Evolutionary conservation across 768 basidiomycete genomes (phyloP).

Genomic region (Rhodotorula graminis): DNA sequence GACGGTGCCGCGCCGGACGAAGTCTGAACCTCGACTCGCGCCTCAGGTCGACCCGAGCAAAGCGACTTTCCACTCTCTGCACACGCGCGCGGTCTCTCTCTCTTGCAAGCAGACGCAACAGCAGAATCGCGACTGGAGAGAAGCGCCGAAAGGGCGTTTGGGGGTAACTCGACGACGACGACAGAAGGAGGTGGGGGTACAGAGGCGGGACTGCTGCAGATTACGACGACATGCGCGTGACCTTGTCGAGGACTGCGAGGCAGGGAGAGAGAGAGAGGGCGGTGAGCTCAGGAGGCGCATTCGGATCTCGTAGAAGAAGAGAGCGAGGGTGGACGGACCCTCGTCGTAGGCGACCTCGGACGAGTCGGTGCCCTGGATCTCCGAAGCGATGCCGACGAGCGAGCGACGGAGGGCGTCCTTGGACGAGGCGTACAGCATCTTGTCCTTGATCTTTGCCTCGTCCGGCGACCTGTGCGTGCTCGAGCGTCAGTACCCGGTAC

Average conservation of each 20-base stretch:
- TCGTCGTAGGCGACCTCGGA: slow-evolving; percentile 66
- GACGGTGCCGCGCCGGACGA: too few relatives aligned
- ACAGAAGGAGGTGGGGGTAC: background rate
- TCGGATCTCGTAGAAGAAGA: too few relatives aligned
- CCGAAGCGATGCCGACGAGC: slow-evolving; percentile 69
- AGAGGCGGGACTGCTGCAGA: background rate
- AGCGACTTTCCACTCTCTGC: too few relatives aligned
- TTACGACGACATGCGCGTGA: slow-evolving; percentile 39
- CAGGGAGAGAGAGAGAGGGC: too few relatives aligned
- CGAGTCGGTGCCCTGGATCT: slow-evolving; percentile 79
- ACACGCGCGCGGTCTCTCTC: too few relatives aligned
- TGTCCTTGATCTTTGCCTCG: slow-evolving; percentile 72
- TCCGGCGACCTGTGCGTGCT: slow-evolving; percentile 69
- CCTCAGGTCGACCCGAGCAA: too few relatives aligned
- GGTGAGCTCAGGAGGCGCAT: too few relatives aligned
- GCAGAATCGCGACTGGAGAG: too few relatives aligned
- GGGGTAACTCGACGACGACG: too few relatives aligned
- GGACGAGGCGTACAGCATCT: slow-evolving; percentile 90
- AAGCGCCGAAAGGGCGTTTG: too few relatives aligned
- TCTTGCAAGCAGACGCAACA: too few relatives aligned
- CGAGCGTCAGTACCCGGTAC: background rate
- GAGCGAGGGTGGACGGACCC: slow-evolving; percentile 54
- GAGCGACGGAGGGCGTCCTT: slow-evolving; percentile 68
- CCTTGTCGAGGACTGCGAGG: slow-evolving; percentile 44
- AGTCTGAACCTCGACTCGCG: too few relatives aligned